A percentile compares a stretch with the other conserved stretches of the same genome.
phyloP scores from a whole-genome alignment of 768 basidiomycete genomes.

The Atractiella rhizophila region DNA sequence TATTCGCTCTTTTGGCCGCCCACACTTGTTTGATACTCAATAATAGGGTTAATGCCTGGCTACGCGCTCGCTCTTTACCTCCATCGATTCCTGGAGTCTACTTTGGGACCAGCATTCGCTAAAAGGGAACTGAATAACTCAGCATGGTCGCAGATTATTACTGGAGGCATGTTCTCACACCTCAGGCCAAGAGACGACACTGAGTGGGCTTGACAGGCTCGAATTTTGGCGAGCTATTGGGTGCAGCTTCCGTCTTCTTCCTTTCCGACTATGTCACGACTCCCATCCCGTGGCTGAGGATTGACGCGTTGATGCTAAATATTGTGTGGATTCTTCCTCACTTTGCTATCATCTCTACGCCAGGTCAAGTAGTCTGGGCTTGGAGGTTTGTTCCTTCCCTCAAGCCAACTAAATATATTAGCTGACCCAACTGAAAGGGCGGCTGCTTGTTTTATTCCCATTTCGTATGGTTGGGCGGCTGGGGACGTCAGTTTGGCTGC shows the following conservation, averaged over 20 bases:
- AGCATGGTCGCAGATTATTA: slow-evolving; percentile 16
- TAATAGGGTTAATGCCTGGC: not conserved
- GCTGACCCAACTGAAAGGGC: not conserved
- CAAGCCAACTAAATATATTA: not conserved
- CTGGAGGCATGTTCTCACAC: too few relatives aligned
- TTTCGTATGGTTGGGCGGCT: slow-evolving; percentile 16
- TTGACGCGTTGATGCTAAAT: too few relatives aligned
- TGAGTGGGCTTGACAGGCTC: too few relatives aligned
- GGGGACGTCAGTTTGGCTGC: slow-evolving; percentile 18
- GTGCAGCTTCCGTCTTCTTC: slow-evolving; percentile 12
- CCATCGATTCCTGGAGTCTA: slow-evolving; percentile 12
- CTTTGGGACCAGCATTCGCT: slow-evolving; percentile 14
- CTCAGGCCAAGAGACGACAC: too few relatives aligned
- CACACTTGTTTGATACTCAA: not conserved
- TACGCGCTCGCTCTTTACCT: slow-evolving; percentile 12
- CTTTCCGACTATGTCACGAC: slow-evolving; percentile 12
- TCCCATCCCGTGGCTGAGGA: slow-evolving; percentile 11
- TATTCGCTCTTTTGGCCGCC: slow-evolving; percentile 6
- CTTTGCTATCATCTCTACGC: slow-evolving; percentile 5
- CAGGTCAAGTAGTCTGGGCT: slow-evolving; percentile 9
- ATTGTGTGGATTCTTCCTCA: slow-evolving; percentile 16
- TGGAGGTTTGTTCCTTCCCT: slow-evolving; percentile 11
- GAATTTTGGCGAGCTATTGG: slow-evolving; percentile 14
- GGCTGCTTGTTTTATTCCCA: slow-evolving; percentile 13
- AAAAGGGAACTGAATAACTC: slow-evolving; percentile 12